Percentiles rank a stretch among this genome's conserved stretches.
Conservation (phyloP, 2,329 filamentous ascomycete genomes). For the Elsinoe fawcettii region DNA sequence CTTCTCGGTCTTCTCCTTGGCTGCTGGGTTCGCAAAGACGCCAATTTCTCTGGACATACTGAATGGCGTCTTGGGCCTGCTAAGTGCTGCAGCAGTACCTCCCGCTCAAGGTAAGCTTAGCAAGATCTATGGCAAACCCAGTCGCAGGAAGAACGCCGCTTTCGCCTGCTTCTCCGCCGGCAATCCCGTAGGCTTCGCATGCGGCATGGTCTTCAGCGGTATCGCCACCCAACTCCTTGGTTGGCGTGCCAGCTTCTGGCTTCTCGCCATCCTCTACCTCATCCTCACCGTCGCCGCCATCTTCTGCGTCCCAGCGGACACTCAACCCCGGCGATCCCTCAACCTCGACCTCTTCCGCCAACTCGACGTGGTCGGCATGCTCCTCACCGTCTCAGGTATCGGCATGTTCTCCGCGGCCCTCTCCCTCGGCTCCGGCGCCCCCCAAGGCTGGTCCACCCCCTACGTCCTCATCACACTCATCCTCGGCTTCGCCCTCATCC, state of each 20-base stretch:
- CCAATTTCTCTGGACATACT: conserved; percentile 55
- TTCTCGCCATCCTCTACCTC: conserved; percentile 57
- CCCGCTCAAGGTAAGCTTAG: conserved; percentile 59
- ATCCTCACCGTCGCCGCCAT: conserved; percentile 50
- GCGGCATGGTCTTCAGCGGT: conserved; percentile 54
- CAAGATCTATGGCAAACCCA: conserved; percentile 54
- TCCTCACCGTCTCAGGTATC: conserved; percentile 56
- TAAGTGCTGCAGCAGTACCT: conserved; percentile 55
- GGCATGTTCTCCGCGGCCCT: conserved; percentile 57
- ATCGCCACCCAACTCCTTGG: conserved; percentile 53
- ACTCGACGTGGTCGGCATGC: conserved; percentile 55
- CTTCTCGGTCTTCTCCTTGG: conserved; percentile 50
- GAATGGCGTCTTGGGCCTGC: conserved; percentile 57
- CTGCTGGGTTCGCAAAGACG: conserved; percentile 52
- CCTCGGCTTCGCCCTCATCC: conserved; percentile 50
- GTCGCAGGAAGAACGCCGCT: conserved; percentile 54
- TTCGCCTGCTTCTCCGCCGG: conserved; percentile 57
- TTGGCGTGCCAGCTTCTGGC: conserved; percentile 57
- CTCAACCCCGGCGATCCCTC: conserved; percentile 38
- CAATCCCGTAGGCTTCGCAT: conserved; percentile 51
- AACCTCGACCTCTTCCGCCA: conserved; percentile 44
- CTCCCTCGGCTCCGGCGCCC: conserved; percentile 48
- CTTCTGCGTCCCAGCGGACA: conserved; percentile 55
- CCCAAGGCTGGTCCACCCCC: conserved; percentile 54
- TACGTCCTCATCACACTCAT: conserved; percentile 57